Base-by-base conservation (phyloP, 2,329 filamentous ascomycete species). In the Daldinia sp. region DNA sequence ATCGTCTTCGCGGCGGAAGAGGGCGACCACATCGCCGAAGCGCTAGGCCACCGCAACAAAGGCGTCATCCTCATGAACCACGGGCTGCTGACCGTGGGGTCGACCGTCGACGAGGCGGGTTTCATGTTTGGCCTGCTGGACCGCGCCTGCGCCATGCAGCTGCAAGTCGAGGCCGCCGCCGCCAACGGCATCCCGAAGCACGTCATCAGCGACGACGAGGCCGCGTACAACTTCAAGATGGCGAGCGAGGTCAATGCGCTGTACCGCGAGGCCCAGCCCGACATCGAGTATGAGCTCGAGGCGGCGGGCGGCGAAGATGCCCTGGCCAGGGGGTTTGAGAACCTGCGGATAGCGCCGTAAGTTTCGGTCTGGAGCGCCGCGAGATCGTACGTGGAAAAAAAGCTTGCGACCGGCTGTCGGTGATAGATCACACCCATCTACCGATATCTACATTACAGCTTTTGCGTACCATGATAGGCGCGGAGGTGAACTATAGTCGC, bases 61-160 rank as follows among this genome's bases (percentile, higher is more conserved):
- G 90, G 85, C 1, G 84, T 88, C 69, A 89, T 93, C 53, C 80
- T 93, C 57, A 83, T 90, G 71, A 93, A 93, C 76, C 91, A 93
- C 78, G 92, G 92, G 0, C 80, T 94, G 39, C 79, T 93, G 57
- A 92, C 90, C 0, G 90, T 92, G 0, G 92, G 92, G 3, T 74
- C 78, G 6, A 93, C 91, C 0, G 91, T 93, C 1, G 91, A 93
- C 75, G 91, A 93, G 78, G 91, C 91, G 0, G 89, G 88, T 0
- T 93, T 90, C 77, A 78, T 93, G 58, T 91, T 92, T 75, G 88
- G 87, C 0, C 80, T 91, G 50, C 83, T 93, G 77, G 91, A 93
- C 78, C 84, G 90, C 55, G 88, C 86, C 53, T 93, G 91, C 76
- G 84, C 88, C 63, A 86, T 92, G 35, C 91, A 93, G 80, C 81